Base-by-base conservation (phyloP, 768 basidiomycete species). In the Rubroboletus satanas region DNA sequence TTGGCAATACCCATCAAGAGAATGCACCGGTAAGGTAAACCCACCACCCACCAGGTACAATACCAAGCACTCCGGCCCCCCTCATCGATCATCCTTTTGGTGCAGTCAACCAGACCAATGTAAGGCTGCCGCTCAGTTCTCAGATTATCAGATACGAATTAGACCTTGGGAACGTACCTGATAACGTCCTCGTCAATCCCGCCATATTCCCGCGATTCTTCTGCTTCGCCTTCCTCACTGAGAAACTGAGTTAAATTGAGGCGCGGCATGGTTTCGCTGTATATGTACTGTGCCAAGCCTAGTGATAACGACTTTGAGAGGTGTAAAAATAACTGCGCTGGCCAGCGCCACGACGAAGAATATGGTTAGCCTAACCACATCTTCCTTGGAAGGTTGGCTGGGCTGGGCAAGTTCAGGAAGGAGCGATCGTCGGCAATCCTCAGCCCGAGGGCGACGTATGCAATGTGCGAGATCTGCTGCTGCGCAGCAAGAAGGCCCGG, bases 181-280 rank as follows among this genome's bases (percentile, higher is more conserved):
- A 93, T 90, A 18, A 93, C 90, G 60, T 93, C 90, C 63, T 92
- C 90, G 23, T 86, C 84, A 6, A 75, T 70, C 11, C 85, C 87
- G 29, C 81, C 75, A 62, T 83, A 92, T 60, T 87, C 87, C 9
- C 73, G 69, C 0, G 74, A 71, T 45, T 82, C 79, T 55, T 88
- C 79, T 3, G 73, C 75, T 59, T 87, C 84, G 7, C 80, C 83
- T 39, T 85, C 83, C n/a, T 82, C 82, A 88, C 64, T 89, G 87
- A 7, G 83, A 73, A 33, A 87, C 82, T 2, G 87, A 83, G 58
- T 89, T 86, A 62, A 81, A 88, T 51, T 86, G 87, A 5, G 83
- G 73, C 15, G 84, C 83, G 6, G 84, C 82, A 58, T 91, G 89
- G 58, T 92, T 93, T 49, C 90, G 81, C 63, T 92, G 91, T 51